Base-by-base conservation (phyloP, 2,329 filamentous ascomycete species). In the Pseudopyrenochaeta lycopersici region DNA sequence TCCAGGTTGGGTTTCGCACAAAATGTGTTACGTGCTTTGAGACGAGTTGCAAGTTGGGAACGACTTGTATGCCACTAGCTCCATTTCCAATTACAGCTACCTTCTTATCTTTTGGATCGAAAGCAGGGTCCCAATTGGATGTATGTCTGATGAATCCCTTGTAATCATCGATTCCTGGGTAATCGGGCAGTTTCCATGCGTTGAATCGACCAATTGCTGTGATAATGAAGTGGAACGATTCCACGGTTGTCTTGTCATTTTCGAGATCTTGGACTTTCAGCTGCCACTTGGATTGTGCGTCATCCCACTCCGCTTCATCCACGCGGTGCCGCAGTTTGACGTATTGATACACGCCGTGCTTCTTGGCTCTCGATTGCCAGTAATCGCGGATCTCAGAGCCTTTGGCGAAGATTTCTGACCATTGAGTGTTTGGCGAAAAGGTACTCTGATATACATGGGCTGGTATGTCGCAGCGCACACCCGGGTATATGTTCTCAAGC, bases 61-160 rank as follows among this genome's bases (percentile, higher is more conserved):
- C 80, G 45, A 88, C 81, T 60, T 89, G 87, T 1, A 89, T 82
- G 0, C 86, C 87, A 0, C 84, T 84, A 0, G 86, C 84, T 5
- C 87, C 87, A 0, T 86, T 89, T 11, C 87, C 87, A 40, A 90
- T 85, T 48, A 89, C 81, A 7, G 83, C 87, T 41, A 85, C 80
- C 9, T 79, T 80, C 66, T 89, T 89, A 56, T 78, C 79, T 0
- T 79, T 77, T 56, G 87, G 79, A 70, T 79, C 86, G 71, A 76
- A 84, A 0, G 70, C 55, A 14, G 43, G 45, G 31, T 71, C 68
- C 72, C 70, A 74, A 14, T 70, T 67, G 1, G 71, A 69, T 1
- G 68, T 69, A 32, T 74, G 72, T 36, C 67, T 46, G 2, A 73
- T 31, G 27, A 67, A 56, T 1, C 72, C 72, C 45, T 65, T 63